Percentiles rank a stretch among this genome's conserved stretches.
phyloP scores from a whole-genome alignment of 306 rosid genomes.

The Psophocarpus tetragonolobus region DNA sequence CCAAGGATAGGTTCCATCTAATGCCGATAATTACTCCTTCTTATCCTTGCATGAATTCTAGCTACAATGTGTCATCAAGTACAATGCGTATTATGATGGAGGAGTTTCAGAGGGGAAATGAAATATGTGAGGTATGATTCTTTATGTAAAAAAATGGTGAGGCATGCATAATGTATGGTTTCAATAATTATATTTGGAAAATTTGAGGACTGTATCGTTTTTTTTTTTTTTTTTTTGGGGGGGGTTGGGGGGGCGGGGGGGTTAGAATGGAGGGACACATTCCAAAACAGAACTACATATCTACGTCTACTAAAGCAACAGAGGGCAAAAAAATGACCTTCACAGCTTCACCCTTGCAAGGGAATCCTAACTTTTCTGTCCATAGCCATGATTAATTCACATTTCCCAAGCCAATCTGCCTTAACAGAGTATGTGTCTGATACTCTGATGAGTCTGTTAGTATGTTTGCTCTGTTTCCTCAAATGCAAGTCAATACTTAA shows the following conservation, averaged over 20 bases:
- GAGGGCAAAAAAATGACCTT: neutral
- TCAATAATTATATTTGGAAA: neutral
- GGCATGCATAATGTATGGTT: neutral
- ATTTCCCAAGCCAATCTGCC: neutral
- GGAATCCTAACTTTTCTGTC: neutral
- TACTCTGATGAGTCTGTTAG: no score
- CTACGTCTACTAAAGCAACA: neutral
- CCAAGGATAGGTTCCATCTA: conserved; percentile 70
- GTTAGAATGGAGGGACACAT: neutral
- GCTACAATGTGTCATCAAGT: conserved; percentile 86
- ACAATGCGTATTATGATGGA: conserved; percentile 78
- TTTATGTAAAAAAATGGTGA: neutral
- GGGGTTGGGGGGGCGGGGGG: no score
- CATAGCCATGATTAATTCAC: neutral
- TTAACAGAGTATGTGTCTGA: neutral
- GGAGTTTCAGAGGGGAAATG: conserved; percentile 86
- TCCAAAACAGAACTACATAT: neutral
- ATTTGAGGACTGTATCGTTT: no score
- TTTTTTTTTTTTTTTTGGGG: no score
- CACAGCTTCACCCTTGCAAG: neutral
- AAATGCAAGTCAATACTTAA: no score
- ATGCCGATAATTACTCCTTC: conserved; percentile 99
- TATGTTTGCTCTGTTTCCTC: no score
- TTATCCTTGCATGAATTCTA: conserved; percentile 95
- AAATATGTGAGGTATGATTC: conserved; percentile 76